Percentiles rank a stretch among this genome's conserved stretches.
Conservation (phyloP, 345 rosid species). For the Cardiospermum halicacabum region DNA sequence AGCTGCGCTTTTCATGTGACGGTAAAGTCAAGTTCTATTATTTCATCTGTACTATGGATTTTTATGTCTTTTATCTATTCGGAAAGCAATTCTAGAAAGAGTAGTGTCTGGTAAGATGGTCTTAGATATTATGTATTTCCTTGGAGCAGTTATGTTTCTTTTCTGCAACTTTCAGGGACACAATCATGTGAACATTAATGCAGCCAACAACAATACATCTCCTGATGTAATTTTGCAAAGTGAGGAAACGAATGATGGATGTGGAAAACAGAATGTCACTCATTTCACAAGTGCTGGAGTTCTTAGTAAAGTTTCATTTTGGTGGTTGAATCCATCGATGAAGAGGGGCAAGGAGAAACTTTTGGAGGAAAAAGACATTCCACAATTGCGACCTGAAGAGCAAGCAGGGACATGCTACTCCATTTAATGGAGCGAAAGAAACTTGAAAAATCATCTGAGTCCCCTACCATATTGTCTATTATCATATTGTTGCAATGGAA, state of each 20-base stretch:
- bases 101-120: slow-evolving; percentile 11
- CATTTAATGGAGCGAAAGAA: slow-evolving; percentile 23
- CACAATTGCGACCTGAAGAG: slow-evolving; percentile 30
- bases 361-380: slow-evolving; percentile 41
- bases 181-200: background rate
- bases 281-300: slow-evolving; percentile 45
- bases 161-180: slow-evolving; percentile 17
- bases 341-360: slow-evolving; percentile 37
- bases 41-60: slow-evolving; percentile 25
- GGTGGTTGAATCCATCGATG: slow-evolving; percentile 59
- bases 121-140: slow-evolving; percentile 30
- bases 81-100: slow-evolving; percentile 15
- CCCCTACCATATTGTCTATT: slow-evolving; percentile 24
- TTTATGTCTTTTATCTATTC: slow-evolving; percentile 24
- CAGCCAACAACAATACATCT: background rate
- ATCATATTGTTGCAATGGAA: slow-evolving; percentile 29
- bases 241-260: slow-evolving; percentile 13
- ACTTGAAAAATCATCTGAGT: slow-evolving; percentile 19
- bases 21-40: slow-evolving; percentile 13
- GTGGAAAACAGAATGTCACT: slow-evolving; percentile 22
- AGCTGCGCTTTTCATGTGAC: slow-evolving; percentile 7
- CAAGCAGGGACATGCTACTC: slow-evolving; percentile 41
- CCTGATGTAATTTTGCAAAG: slow-evolving; percentile 30
- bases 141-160: slow-evolving; percentile 34
- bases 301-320: slow-evolving; percentile 39